These are phyloP conservation scores for Cryptosporidium felis DNA, from an alignment of 169 alveolate genomes.

Conservation along the genomic window DNA sequence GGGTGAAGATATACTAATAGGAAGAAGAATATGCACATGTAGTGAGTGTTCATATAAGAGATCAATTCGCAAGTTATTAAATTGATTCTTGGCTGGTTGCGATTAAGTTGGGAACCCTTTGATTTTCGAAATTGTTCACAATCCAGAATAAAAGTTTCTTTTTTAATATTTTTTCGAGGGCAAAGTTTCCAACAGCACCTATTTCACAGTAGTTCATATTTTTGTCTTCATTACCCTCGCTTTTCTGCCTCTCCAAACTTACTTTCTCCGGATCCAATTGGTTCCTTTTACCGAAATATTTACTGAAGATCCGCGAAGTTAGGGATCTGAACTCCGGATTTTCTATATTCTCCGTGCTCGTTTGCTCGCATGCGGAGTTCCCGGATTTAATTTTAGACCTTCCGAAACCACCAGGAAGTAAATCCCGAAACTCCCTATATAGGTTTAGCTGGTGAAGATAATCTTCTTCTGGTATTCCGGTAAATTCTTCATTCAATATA, in stretches of 20 bases:
- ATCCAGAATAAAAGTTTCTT: conserved; percentile 23
- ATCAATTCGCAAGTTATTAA: too few species aligned
- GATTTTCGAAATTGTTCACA: conserved; percentile 11
- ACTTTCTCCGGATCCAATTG: background rate
- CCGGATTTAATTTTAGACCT: too few species aligned
- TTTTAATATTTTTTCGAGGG: background rate
- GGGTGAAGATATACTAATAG: too few species aligned
- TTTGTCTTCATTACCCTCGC: background rate
- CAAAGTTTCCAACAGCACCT: background rate
- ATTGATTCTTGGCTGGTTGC: background rate
- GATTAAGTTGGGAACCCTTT: conserved; percentile 1
- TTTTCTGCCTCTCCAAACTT: too few species aligned
- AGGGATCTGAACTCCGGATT: background rate
- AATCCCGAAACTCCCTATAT: background rate
- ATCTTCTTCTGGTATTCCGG: background rate
- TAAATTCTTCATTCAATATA: conserved; percentile 1
- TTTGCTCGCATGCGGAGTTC: too few species aligned
- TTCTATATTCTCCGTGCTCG: background rate
- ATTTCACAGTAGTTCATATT: background rate
- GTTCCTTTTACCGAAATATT: background rate
- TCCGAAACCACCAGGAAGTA: background rate
- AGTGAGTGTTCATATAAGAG: too few species aligned
- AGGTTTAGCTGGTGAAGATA: background rate
- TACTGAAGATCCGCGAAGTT: background rate
- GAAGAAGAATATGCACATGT: too few species aligned